Evolutionary conservation across 257 asterid genomes (phyloP).

Genomic region (Plectranthus barbatus): DNA sequence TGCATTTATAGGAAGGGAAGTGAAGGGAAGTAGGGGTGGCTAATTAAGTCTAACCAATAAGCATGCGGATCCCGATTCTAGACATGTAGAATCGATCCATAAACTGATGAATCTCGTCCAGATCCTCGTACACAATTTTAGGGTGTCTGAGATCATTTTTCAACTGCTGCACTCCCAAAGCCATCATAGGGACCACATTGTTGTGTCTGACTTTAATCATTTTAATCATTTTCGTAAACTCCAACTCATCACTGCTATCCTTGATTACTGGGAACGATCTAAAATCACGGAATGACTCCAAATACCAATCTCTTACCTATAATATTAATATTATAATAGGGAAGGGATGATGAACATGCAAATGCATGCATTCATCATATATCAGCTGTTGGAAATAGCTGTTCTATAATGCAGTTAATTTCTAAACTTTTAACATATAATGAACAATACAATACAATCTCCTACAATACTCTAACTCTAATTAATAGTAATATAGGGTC

Average conservation of each 20-base stretch:
- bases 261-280: conserved; percentile 64
- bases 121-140: conserved; percentile 45
- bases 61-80: conserved; percentile 95
- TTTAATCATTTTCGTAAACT: conserved; percentile 77
- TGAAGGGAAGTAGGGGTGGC: no score
- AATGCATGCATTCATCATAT: no score
- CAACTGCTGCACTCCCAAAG: conserved; percentile 92
- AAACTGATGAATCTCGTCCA: conserved; percentile 80
- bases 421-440: no score
- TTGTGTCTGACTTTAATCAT: conserved; percentile 93
- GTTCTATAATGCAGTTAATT: no score
- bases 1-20: no score
- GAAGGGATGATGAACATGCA: not conserved
- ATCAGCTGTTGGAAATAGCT: no score
- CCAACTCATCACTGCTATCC: conserved; percentile 54
- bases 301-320: conserved; percentile 75
- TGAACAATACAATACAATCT: no score
- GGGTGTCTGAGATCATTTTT: conserved; percentile 61
- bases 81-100: conserved; percentile 91
- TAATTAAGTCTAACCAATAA: no score
- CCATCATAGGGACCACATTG: conserved; percentile 96
- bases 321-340: no score
- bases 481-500: no score
- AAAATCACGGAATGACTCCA: conserved; percentile 92
- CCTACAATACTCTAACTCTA: no score